Evolutionary conservation across 73 alveolate species (phyloP).

Genomic region (Paraurostyla sp.): DNA sequence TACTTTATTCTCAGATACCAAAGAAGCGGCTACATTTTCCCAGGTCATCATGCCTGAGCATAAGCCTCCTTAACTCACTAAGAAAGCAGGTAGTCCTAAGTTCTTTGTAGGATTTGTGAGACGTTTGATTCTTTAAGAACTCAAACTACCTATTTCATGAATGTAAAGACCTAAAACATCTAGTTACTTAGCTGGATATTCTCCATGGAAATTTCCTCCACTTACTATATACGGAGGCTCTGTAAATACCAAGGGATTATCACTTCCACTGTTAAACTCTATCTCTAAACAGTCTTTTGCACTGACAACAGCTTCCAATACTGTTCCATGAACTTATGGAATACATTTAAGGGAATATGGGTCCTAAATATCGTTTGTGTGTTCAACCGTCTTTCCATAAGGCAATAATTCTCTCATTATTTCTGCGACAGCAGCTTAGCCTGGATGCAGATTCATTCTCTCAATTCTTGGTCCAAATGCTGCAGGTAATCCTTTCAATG

Average conservation of each 20-base stretch:
- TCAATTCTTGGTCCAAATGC: conserved; percentile 49
- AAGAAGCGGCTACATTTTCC: conserved; percentile 75
- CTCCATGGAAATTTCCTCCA: conserved; percentile 86
- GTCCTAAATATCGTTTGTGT: conserved; percentile 42
- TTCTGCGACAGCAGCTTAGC: conserved; percentile 53
- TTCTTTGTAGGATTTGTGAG: conserved; percentile 45
- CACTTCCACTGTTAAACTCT: conserved; percentile 80
- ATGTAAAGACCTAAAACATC: conserved; percentile 61
- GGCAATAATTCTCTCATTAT: conserved; percentile 58
- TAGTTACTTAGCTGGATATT: conserved; percentile 74
- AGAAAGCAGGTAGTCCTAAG: conserved; percentile 68
- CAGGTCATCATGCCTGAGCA: conserved; percentile 79
- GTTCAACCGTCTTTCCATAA: conserved; percentile 25
- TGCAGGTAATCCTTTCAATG: conserved; percentile 47
- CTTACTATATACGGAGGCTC: conserved; percentile 53
- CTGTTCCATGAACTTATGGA: conserved; percentile 67
- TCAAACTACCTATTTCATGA: conserved; percentile 66
- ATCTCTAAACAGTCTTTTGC: conserved; percentile 54
- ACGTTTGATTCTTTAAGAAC: conserved; percentile 51
- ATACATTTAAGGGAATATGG: conserved; percentile 67
- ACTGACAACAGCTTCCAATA: conserved; percentile 56
- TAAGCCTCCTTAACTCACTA: conserved; percentile 71
- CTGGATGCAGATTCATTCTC: conserved; percentile 56
- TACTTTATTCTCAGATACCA: conserved; percentile 80
- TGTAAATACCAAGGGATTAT: conserved; percentile 73